phyloP scores from a whole-genome alignment of 495 filamentous ascomycete species.

The Penicillium dipodomyicola region DNA sequence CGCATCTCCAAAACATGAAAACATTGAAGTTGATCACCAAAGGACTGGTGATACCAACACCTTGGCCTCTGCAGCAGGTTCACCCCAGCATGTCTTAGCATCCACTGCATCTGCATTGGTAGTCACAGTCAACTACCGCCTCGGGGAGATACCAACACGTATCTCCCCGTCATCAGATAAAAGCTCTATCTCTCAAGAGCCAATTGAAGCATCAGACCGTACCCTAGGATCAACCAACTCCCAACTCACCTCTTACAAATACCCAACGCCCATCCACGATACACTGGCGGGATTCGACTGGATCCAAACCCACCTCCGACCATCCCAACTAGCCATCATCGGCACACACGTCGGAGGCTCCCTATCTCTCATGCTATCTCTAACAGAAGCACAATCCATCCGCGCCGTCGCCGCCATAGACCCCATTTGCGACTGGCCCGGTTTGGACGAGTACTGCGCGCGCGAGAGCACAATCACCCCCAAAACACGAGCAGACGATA shows the following conservation, averaged over 20 bases:
- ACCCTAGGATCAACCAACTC: neutral
- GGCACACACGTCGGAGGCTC: conserved; percentile 57
- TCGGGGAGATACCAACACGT: conserved; percentile 38
- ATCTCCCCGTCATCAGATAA: neutral
- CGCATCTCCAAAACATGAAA: neutral
- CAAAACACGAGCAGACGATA: neutral
- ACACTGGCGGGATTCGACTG: conserved; percentile 42
- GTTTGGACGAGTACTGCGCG: conserved; percentile 39
- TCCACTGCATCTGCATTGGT: conserved; percentile 32
- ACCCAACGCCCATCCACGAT: conserved; percentile 44
- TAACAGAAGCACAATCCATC: conserved; percentile 53
- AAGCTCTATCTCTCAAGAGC: neutral
- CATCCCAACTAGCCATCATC: conserved; percentile 42
- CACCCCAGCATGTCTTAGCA: conserved; percentile 30
- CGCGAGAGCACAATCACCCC: neutral
- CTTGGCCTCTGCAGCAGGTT: neutral
- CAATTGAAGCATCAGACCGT: neutral
- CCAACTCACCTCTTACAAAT: conserved; percentile 23
- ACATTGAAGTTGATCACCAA: neutral
- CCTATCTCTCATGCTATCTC: conserved; percentile 55
- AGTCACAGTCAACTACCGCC: conserved; percentile 44
- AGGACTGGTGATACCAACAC: neutral
- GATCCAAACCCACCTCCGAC: conserved; percentile 32
- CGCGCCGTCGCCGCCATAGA: conserved; percentile 35
- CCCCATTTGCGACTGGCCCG: conserved; percentile 44